Evolutionary conservation across 2,329 filamentous ascomycete genomes (phyloP).

Genomic region (Arthroderma uncinatum): DNA sequence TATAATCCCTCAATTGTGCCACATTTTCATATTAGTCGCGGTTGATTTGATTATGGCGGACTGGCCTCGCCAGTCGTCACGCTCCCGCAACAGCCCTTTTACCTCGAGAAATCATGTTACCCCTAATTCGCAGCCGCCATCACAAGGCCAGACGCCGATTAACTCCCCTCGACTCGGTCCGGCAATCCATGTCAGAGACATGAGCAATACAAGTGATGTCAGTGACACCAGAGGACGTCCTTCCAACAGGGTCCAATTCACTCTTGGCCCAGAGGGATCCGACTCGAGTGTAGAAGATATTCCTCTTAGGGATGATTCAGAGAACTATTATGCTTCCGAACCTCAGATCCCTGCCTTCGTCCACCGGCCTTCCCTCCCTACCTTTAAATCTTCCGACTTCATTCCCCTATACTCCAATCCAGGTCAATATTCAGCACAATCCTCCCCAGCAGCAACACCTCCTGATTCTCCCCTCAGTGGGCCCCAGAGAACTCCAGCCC

Average conservation of each 20-base stretch:
- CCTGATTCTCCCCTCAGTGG: neutral
- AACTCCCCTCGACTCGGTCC: neutral
- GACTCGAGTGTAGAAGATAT: slow-evolving; percentile 1
- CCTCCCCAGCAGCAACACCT: neutral
- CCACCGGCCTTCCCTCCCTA: neutral
- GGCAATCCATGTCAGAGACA: neutral
- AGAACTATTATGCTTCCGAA: neutral
- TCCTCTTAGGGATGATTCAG: neutral
- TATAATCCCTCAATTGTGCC: neutral
- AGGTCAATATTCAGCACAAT: neutral
- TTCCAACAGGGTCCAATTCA: slow-evolving; percentile 8
- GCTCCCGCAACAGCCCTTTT: neutral
- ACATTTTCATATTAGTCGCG: neutral
- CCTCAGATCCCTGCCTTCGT: neutral
- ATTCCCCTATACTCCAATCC: neutral
- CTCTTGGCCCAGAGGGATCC: slow-evolving; percentile 3
- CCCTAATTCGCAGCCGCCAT: neutral
- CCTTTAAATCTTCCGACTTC: neutral
- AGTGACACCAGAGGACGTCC: neutral
- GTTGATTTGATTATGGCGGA: neutral
- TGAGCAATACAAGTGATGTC: slow-evolving; percentile 24
- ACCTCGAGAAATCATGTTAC: neutral
- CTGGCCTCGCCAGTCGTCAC: neutral
- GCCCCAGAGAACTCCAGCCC: neutral
- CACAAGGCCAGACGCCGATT: neutral